Evolutionary conservation across 768 basidiomycete genomes (phyloP).

Genomic region (Hypsizygus marmoreus): DNA sequence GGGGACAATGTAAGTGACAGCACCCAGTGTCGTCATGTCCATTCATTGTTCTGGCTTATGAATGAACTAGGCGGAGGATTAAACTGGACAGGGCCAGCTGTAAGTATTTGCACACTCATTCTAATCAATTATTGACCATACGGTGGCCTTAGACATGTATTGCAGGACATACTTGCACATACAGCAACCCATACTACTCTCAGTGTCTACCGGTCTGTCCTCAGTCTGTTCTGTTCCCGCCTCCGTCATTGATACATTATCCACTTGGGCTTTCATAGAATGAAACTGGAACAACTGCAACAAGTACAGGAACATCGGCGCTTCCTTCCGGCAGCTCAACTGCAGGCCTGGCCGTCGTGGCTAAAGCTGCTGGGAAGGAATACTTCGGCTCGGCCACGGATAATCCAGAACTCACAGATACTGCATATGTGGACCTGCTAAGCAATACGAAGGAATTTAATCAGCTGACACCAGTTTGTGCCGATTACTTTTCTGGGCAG

Average conservation of each 20-base stretch:
- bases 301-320: slow-evolving; percentile 16
- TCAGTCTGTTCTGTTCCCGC: no score
- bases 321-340: slow-evolving; percentile 17
- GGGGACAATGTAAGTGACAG: slow-evolving; percentile 35
- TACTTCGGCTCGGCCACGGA: slow-evolving; percentile 55
- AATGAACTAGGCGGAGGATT: slow-evolving; percentile 23
- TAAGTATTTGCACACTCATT: slow-evolving; percentile 6
- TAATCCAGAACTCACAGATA: slow-evolving; percentile 45
- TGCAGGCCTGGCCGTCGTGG: slow-evolving; percentile 48
- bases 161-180: slow-evolving; percentile 37
- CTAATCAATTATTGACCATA: background rate
- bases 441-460: slow-evolving; percentile 41
- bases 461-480: slow-evolving; percentile 45
- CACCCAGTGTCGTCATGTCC: no score
- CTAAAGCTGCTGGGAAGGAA: slow-evolving; percentile 42
- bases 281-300: background rate
- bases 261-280: no score
- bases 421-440: slow-evolving; percentile 40
- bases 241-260: no score
- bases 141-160: slow-evolving; percentile 33
- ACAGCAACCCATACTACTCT: slow-evolving; percentile 40
- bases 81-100: slow-evolving; percentile 28
- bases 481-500: background rate
- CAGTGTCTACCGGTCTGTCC: slow-evolving; percentile 41
- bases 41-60: background rate